Base-by-base conservation (phyloP, 2,329 filamentous ascomycete genomes). In the Macrophomina tecta region DNA sequence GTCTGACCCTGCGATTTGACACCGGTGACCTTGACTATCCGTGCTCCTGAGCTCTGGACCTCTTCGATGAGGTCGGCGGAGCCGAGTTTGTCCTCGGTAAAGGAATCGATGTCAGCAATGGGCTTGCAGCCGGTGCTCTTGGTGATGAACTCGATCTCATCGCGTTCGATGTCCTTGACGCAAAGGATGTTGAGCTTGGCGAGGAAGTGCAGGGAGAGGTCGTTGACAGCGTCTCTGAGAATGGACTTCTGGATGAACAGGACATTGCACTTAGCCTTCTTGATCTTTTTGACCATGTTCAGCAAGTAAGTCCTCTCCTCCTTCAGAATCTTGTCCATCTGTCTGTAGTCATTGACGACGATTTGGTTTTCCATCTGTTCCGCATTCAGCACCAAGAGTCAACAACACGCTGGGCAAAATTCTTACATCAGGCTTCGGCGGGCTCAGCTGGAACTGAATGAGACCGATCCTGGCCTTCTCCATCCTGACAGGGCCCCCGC, bases 261-360 rank as follows among this genome's bases (percentile, higher is more conserved):
- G 51, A 99, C 95, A 75, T 99, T 99, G 84, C 95, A 99, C 85
- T 98, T 99, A 72, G 95, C 94, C 87, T 98, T 99, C 84, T 98
- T 97, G 82, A 99, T 99, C 87, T 98, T 99, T 88, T 99, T 98
- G 78, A 96, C 94, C 89, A 99, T 92, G 85, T 98, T 98, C 68
- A 99, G 87, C 70, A 99, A 88, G 82, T 99, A 99, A 73, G 95
- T 92, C 72, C 95, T 92, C 85, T 99, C 95, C 83, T 99, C 95
- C 84, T 99, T 99, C 73, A 99, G 88, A 72, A 99, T 99, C 87
- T 98, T 99, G 85, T 99, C 95, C 95, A 99, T 99, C 80, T 99
- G 95, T 77, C 95, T 89, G 86, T 99, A 99, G 84, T 99, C 95
- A 81, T 99, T 99, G 76, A 99, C 95, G 38, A 97, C 90, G 71